Conservation (phyloP, 2,329 filamentous ascomycete species). For the Xylariaceae sp. region DNA sequence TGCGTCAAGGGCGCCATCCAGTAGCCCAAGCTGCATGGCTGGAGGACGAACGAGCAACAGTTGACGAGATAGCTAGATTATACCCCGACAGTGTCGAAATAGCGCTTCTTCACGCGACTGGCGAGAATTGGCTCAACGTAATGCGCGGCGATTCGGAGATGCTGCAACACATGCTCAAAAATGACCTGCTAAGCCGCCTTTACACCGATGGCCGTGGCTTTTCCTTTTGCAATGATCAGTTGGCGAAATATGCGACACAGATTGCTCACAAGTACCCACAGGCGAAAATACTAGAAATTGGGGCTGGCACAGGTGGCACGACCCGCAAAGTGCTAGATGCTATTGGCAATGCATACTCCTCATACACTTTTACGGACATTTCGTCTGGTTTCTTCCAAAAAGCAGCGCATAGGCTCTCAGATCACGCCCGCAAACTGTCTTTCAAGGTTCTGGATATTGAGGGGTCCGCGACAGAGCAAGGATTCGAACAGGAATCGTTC, state of each 20-base stretch:
- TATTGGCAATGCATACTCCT: no score
- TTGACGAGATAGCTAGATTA: not conserved
- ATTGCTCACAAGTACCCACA: no score
- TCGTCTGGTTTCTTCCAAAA: conserved; percentile 13
- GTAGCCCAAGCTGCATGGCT: conserved; percentile 21
- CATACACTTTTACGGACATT: conserved; percentile 23
- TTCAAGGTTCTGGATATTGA: conserved; percentile 22
- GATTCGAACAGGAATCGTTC: conserved; percentile 39
- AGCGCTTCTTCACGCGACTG: conserved; percentile 34
- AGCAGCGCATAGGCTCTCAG: not conserved
- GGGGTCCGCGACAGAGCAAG: no score
- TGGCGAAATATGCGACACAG: no score
- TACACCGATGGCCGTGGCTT: conserved; percentile 35
- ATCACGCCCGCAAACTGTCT: not conserved
- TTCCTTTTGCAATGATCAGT: not conserved
- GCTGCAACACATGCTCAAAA: conserved; percentile 42
- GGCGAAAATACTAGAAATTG: no score
- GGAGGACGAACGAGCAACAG: conserved; percentile 1
- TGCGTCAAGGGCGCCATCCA: not conserved
- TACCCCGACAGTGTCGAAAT: conserved; percentile 32
- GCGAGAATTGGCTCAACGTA: conserved; percentile 41
- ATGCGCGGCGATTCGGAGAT: conserved; percentile 41
- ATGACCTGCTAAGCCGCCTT: conserved; percentile 40
- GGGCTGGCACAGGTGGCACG: not conserved
- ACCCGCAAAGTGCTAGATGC: no score